Conservation (phyloP, 768 basidiomycete genomes). For the Chalciporus sphaerocephalus region DNA sequence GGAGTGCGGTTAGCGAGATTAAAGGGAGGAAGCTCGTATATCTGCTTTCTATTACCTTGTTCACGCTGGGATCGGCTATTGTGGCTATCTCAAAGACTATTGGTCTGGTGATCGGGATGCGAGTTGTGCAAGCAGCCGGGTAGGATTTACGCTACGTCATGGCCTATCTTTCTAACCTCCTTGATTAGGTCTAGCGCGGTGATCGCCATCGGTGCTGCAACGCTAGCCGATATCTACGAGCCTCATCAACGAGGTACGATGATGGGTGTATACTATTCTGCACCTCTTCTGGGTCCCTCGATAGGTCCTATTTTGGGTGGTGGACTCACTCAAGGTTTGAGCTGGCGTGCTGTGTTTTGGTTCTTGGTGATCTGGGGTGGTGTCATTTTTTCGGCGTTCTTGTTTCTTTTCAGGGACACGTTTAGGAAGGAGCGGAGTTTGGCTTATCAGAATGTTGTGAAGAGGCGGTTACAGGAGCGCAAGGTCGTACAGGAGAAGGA, state of each 20-base stretch:
- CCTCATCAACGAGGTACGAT: constrained; percentile 69
- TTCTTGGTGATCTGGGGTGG: constrained; percentile 68
- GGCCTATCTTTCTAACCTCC: neutral
- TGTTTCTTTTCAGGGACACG: constrained; percentile 77
- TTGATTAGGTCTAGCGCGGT: constrained; percentile 56
- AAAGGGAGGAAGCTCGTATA: constrained; percentile 72
- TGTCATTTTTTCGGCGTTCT: constrained; percentile 49
- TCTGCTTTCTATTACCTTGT: constrained; percentile 47
- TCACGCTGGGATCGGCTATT: constrained; percentile 52
- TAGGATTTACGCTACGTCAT: constrained; percentile 22
- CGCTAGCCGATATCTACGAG: constrained; percentile 77
- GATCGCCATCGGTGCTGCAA: constrained; percentile 64
- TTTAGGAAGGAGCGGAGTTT: constrained; percentile 81
- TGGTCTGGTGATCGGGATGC: constrained; percentile 59
- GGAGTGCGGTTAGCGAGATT: constrained; percentile 42
- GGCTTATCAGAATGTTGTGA: constrained; percentile 67
- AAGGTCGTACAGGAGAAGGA: constrained; percentile 15
- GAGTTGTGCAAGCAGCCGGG: constrained; percentile 63
- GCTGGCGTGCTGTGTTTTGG: constrained; percentile 86
- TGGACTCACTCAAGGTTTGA: constrained; percentile 57
- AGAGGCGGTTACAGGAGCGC: constrained; percentile 33
- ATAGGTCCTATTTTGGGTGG: constrained; percentile 72
- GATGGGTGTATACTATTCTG: constrained; percentile 80
- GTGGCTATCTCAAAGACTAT: constrained; percentile 57
- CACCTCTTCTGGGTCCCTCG: constrained; percentile 70